phyloP scores from a whole-genome alignment of 2,329 filamentous ascomycete species.

The Monilinia polystroma region DNA sequence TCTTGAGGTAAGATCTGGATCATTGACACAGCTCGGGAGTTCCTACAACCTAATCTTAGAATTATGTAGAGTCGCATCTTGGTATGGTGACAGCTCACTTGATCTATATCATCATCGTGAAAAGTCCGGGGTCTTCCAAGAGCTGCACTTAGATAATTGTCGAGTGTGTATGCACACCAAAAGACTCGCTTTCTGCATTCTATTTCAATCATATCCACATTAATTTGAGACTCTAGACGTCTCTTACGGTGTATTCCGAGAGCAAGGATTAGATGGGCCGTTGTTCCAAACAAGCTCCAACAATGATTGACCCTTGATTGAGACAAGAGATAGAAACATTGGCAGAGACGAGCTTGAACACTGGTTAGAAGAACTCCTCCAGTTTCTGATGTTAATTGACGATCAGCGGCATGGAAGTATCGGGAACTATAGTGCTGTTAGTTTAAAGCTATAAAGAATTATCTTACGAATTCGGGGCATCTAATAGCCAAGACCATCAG shows the following conservation, averaged over 20 bases:
- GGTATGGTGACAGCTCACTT: constrained; percentile 37
- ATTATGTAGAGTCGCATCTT: background rate
- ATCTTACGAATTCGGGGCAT: constrained; percentile 16
- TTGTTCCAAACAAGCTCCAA: constrained; percentile 41
- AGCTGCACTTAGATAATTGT: constrained; percentile 63
- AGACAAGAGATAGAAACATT: constrained; percentile 41
- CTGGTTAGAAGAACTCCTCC: constrained; percentile 40
- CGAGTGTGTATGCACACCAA: constrained; percentile 63
- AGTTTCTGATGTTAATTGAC: constrained; percentile 40
- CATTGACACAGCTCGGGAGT: constrained; percentile 54
- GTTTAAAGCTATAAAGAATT: constrained; percentile 22
- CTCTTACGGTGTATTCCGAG: constrained; percentile 39
- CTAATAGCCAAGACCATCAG: background rate
- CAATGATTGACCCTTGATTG: constrained; percentile 42
- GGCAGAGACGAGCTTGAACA: constrained; percentile 45
- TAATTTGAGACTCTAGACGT: constrained; percentile 28
- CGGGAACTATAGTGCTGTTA: constrained; percentile 31
- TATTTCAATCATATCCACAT: constrained; percentile 43
- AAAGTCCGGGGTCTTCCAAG: constrained; percentile 61
- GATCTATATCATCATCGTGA: constrained; percentile 65
- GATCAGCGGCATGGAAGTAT: constrained; percentile 37
- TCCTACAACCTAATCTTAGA: constrained; percentile 38
- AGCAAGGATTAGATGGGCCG: constrained; percentile 40
- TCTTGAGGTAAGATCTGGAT: constrained; percentile 47
- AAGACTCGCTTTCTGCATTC: constrained; percentile 58